Base-by-base conservation (phyloP, 331 rosid species). In the Dryas integrifolia region DNA sequence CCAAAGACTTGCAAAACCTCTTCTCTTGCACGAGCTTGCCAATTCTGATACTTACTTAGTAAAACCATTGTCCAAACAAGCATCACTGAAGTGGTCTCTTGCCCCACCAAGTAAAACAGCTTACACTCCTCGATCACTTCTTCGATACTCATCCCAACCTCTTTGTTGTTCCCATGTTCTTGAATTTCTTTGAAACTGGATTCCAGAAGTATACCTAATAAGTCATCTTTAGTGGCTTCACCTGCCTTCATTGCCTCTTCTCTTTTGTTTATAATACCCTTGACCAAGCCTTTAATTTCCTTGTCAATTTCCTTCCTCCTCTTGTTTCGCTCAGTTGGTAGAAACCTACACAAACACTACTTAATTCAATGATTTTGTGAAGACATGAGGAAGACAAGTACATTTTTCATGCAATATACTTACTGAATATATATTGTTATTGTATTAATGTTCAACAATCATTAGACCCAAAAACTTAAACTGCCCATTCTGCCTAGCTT, bases 1-100 rank as follows among this genome's bases (percentile, higher is more conserved):
- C 87, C 86, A 74, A 88, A 86, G 49, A 80, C 85, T 16, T 65
- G 47, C 0, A 64, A 47, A 12, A 85, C 72, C 56, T 85, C 88
- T 18, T 73, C 65, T 60, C 83, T 79, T 24, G 82, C 84, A 2
- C 50, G 44, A 4, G n/a, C 38, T 76, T 85, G 84, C 88, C 86
- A 81, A 3, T 55, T 15, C 1, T 67, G 86, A 47, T 74, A 9
- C 30, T 13, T 71, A 58, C 70, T 14, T 1, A 69, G 58, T 4
- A 85, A 40, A 11, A 83, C 15, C 69, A 85, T 61, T 12, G 81
- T 68, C 88, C 81, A 89, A 35, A 81, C 74, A 9, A 91, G 82
- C 69, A 86, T 71, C 2, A 16, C 50, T 0, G 95, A 78, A 11
- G 90, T 88, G 2, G 92, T 91, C 61, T 88, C 97, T 64, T 91